Evolutionary conservation across 2,329 filamentous ascomycete species (phyloP).

Genomic region (Periglandula ipomoeae): DNA sequence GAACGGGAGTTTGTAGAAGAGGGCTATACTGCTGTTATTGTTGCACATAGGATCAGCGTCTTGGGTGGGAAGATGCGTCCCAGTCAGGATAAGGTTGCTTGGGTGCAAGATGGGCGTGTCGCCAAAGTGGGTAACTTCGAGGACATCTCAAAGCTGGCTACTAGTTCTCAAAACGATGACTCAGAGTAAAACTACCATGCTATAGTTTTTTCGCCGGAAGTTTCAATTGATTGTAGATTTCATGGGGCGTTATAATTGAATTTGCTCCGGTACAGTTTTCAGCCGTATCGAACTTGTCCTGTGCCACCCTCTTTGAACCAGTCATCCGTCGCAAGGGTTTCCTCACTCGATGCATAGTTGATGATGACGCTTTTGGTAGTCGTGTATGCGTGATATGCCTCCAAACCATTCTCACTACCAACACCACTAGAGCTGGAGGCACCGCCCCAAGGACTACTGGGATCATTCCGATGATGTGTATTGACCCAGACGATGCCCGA

Average conservation of each 20-base stretch:
- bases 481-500: constrained; percentile 53
- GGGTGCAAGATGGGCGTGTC: background rate
- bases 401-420: constrained; percentile 63
- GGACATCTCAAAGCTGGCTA: background rate
- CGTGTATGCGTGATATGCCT: constrained; percentile 52
- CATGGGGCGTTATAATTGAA: too few relatives aligned
- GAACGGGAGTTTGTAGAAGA: constrained; percentile 15
- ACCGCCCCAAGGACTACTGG: constrained; percentile 62
- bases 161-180: background rate
- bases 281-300: constrained; percentile 36
- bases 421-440: constrained; percentile 53
- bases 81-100: background rate
- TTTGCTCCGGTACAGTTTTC: too few relatives aligned
- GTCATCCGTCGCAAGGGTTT: constrained; percentile 45
- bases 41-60: constrained; percentile 24
- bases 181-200: too few relatives aligned
- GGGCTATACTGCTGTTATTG: constrained; percentile 26
- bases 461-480: constrained; percentile 64
- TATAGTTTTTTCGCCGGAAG: too few relatives aligned
- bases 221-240: too few relatives aligned
- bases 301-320: constrained; percentile 59
- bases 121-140: background rate
- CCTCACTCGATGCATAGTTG: constrained; percentile 53
- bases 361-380: constrained; percentile 58
- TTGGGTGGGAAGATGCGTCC: constrained; percentile 14